Base-by-base conservation (phyloP, 345 rosid genomes). In the Schrenkiella parvula region DNA sequence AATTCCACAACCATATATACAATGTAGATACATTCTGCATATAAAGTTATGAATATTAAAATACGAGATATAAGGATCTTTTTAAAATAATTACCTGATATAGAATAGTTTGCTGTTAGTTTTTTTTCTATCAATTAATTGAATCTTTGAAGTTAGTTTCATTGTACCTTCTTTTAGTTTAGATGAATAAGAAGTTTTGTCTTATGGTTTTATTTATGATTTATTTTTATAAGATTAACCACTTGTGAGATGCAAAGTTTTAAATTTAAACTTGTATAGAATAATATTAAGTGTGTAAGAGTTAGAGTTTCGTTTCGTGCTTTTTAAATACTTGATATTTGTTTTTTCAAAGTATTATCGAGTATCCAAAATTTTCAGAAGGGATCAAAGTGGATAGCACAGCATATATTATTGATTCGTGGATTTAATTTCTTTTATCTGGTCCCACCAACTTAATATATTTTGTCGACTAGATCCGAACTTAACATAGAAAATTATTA, bases 361-460 rank as follows among this genome's bases (percentile, higher is more conserved):
- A 7, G 37, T 31, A 4, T 54, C 25, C 48, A 37, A 13, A 58
- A 7, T 38, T 26, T 2, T 19, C 15, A n/a, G 34, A 62, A 17
- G 21, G 50, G 48, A 70, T 70, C 28, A 59, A 57, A 70, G 18
- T 37, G 50, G 67, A 18, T 60, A 25, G 59, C 57, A 57, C 5
- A 35, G 44, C 63, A 57, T 57, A 57, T 4, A 53, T 7, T 18
- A 17, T n/a, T 14, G 19, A 47, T n/a, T 60, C 34, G 68, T 29
- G 17, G 59, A 47, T 32, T 22, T n/a, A 9, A 32, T 32, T 48
- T 57, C 12, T 57, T 26, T 17, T 18, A 50, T 21, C 8, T 42
- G 63, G 70, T 53, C 64, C 64, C 23, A 52, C 70, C 8, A 46
- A 37, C 39, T 43, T 44, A 23, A 56, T 72, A 74, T 74, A 74